These are phyloP conservation scores for Mediolabrus comicus DNA, from an alignment of 108 stramenopile genomes.

Conservation along the genomic window DNA sequence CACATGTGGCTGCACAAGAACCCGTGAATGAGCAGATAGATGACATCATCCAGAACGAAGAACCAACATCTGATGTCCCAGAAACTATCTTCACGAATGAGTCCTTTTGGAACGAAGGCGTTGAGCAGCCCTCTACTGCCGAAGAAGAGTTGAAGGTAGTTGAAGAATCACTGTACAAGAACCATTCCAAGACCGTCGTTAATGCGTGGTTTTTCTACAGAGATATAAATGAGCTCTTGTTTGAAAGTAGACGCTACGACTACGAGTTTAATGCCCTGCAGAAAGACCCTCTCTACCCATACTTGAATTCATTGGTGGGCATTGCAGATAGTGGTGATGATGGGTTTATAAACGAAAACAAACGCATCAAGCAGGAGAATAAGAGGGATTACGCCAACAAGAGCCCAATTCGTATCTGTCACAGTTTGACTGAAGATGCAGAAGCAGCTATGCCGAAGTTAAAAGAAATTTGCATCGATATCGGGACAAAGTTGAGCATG, in stretches of 20 bases:
- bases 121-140: conserved; percentile 3
- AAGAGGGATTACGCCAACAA: conserved; percentile 18
- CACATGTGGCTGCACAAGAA: neutral
- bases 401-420: conserved; percentile 33
- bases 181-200: neutral
- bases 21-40: neutral
- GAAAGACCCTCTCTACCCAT: conserved; percentile 43
- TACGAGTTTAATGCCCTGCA: conserved; percentile 27
- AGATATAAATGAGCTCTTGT: conserved; percentile 22
- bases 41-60: neutral
- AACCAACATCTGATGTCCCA: conserved; percentile 1
- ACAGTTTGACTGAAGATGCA: conserved; percentile 27
- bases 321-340: conserved; percentile 36
- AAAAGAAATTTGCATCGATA: conserved; percentile 19
- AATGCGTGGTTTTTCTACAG: conserved; percentile 38
- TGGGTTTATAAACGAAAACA: conserved; percentile 10
- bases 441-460: conserved; percentile 28
- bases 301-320: conserved; percentile 38
- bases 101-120: conserved; percentile 32
- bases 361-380: conserved; percentile 15
- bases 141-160: neutral
- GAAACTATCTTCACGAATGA: conserved; percentile 17
- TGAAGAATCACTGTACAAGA: neutral
- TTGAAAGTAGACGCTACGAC: conserved; percentile 38
- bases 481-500: conserved; percentile 27